phyloP scores from a whole-genome alignment of 202 grass and related monocot species.

The Dendrocalamus latiflorus region DNA sequence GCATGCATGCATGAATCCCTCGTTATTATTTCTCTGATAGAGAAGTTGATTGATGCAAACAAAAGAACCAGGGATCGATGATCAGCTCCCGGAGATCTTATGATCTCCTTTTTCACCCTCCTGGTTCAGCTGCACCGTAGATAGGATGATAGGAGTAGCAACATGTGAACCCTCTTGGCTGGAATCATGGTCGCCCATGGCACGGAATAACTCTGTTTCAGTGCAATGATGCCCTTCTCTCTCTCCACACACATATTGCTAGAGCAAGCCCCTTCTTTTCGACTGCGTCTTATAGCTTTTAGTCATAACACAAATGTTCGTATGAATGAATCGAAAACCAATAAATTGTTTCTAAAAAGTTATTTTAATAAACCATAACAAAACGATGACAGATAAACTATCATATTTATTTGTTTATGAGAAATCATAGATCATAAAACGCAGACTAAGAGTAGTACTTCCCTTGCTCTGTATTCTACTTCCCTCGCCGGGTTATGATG shows the following conservation, averaged over 20 bases:
- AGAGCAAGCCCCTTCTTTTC: not conserved
- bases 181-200: conserved; percentile 63
- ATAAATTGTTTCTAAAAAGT: fast-evolving
- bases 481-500: conserved; percentile 3
- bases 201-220: conserved; percentile 72
- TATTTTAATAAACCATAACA: too few relatives aligned
- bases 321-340: fast-evolving
- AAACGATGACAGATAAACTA: too few relatives aligned
- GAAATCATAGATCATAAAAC: too few relatives aligned
- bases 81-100: not conserved
- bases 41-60: conserved; percentile 41
- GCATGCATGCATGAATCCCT: not conserved
- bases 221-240: conserved; percentile 55
- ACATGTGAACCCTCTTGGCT: conserved; percentile 40
- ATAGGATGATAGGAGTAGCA: not conserved
- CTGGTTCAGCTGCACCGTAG: not conserved
- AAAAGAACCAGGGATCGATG: not conserved
- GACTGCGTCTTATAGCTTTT: fast-evolving
- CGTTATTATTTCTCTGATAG: not conserved
- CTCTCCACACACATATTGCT: conserved; percentile 7
- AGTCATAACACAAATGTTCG: fast-evolving
- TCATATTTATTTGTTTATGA: too few relatives aligned
- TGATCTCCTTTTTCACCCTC: not conserved
- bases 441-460: not conserved
- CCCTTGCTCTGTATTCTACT: not conserved